Evolutionary conservation across 202 grass and related monocot species (phyloP).

Genomic region (Saccharum hybrid): DNA sequence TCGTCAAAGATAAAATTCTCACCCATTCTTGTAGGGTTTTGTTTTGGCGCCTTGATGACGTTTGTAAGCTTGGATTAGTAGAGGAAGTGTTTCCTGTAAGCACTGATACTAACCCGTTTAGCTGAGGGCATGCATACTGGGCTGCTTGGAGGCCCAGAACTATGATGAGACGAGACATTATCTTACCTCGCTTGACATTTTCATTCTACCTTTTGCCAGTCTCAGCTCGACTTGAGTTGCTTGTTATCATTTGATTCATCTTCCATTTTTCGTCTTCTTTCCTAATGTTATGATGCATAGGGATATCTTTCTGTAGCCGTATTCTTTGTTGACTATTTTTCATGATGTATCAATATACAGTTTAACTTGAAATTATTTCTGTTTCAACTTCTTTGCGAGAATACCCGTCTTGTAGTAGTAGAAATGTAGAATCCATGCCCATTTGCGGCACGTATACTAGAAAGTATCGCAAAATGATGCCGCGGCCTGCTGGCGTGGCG

Average conservation of each 20-base stretch:
- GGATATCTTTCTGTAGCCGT: background rate
- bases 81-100: conserved; percentile 40
- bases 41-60: conserved; percentile 56
- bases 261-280: background rate
- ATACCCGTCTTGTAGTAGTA: background rate
- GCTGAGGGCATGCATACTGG: conserved; percentile 24
- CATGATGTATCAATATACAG: background rate
- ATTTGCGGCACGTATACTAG: no score
- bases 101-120: conserved; percentile 35
- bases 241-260: conserved; percentile 1
- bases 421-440: no score
- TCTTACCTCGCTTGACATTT: conserved; percentile 10
- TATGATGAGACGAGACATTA: background rate
- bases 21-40: conserved; percentile 37
- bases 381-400: background rate
- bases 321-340: background rate
- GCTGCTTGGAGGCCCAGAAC: conserved; percentile 8
- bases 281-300: background rate
- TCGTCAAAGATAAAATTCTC: background rate
- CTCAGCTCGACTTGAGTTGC: conserved; percentile 15
- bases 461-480: no score
- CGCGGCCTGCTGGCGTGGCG: no score
- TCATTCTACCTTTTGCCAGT: conserved; percentile 17
- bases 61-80: conserved; percentile 40
- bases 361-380: background rate